phyloP scores from a whole-genome alignment of 2,329 filamentous ascomycete species.

The Exophiala calicioides region DNA sequence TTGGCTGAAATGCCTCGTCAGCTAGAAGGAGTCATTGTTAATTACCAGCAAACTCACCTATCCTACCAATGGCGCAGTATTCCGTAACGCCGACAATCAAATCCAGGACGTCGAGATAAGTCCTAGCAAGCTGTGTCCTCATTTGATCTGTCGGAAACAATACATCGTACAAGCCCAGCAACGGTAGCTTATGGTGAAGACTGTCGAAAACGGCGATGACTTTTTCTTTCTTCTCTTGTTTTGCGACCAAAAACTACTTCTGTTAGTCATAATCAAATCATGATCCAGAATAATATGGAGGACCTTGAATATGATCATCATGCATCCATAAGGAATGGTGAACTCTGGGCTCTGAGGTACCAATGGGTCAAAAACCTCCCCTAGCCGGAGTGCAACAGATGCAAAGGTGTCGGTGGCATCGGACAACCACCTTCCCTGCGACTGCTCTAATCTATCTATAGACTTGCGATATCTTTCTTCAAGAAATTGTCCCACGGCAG shows the following conservation, averaged over 20 bases:
- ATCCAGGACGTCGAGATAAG: conserved; percentile 6
- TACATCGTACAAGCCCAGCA: background rate
- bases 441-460: background rate
- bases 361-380: conserved; percentile 5
- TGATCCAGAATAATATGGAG: too few species aligned
- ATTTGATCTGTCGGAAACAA: conserved; percentile 3
- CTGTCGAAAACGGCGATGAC: conserved; percentile 1
- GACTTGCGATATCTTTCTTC: background rate
- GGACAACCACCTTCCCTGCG: background rate
- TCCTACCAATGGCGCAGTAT: conserved; percentile 15
- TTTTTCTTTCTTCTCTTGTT: conserved; percentile 5
- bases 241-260: conserved; percentile 1
- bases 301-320: conserved; percentile 12
- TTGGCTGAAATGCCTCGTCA: conserved; percentile 7
- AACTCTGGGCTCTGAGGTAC: conserved; percentile 9
- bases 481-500: background rate
- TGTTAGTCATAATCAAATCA: too few species aligned
- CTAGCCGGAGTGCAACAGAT: conserved; percentile 1
- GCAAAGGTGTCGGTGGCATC: conserved; percentile 5
- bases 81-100: conserved; percentile 6
- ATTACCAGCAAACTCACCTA: conserved; percentile 3
- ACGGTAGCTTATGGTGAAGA: background rate
- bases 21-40: background rate
- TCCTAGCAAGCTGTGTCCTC: conserved; percentile 1
- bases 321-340: conserved; percentile 1